Evolutionary conservation across 192 early-diverging fungal genomes (phyloP), one percentile per base, ranked within the genome.

Genomic region (Backusella parvicylindrica): DNA sequence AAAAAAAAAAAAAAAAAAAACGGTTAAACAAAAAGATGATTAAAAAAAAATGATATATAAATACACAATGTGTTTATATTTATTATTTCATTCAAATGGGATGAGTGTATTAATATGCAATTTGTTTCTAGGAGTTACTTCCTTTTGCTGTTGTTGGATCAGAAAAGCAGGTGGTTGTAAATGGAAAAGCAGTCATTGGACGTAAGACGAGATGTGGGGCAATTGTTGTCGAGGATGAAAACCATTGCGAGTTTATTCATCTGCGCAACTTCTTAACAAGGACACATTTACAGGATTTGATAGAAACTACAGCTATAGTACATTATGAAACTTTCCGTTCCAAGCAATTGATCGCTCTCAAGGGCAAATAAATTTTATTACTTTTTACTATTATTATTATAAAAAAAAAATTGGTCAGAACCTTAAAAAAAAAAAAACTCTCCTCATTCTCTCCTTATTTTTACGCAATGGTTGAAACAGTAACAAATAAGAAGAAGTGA

Each of bases 271-370:
- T 95, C 82, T 85, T 95, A 75, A 92, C 91, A 33, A 71, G 81
- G 85, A 98, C 97, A 21, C 98, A 99, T 80, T 80, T 99, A 64
- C 94, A 96, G 73, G 98, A 99, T 77, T 84, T 99, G 81, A 91
- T 98, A 74, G 98, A 99, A 76, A 95, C 95, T 56, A 99, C 98
- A 15, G 87, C 94, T 4, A 86, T 90, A 75, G 88, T 97, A 67
- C 97, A 98, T 84, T 99, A 99, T 87, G 97, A 99, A 85, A 87
- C 91, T 36, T 99, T 97, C 95, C 90, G 98, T 60, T 92, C 88
- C n/a, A 87, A 89, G 79, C 88, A 89, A 74, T 75, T 89, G 74
- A 74, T 87, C 21, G 68, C 68, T 40, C 36, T 70, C 37, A 70
- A 70, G 68, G 68, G 68, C n/a, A 56, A 56, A 56, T 26, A 56